A percentile compares a stretch with the other conserved stretches of the same genome.
Evolutionary conservation across 257 asterid genomes (phyloP).

Genomic region (Buddleja alternifolia): DNA sequence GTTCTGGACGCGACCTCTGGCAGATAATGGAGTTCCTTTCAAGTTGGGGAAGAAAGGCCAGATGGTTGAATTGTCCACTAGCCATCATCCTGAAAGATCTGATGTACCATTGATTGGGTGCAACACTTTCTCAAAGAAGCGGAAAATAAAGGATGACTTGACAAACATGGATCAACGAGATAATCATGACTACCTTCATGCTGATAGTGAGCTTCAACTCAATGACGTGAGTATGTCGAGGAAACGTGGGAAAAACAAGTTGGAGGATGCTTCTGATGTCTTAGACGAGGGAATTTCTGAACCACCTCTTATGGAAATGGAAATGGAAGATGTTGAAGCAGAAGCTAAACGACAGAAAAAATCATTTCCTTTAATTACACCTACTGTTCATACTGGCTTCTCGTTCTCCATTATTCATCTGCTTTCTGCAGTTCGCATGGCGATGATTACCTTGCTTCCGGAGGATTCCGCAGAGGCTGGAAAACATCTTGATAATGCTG

Average conservation of each 20-base stretch:
- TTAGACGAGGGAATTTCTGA: constrained; percentile 60
- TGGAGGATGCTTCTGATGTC: constrained; percentile 50
- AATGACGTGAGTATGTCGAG: constrained; percentile 51
- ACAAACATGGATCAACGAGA: constrained; percentile 49
- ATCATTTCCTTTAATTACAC: constrained; percentile 76
- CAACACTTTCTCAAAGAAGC: constrained; percentile 66
- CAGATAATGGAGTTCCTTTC: constrained; percentile 55
- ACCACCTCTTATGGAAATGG: constrained; percentile 50
- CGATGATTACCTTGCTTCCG: constrained; percentile 74
- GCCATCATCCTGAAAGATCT: constrained; percentile 57
- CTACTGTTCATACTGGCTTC: constrained; percentile 85
- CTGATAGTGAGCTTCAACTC: constrained; percentile 51
- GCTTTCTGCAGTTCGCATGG: constrained; percentile 90
- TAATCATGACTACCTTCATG: constrained; percentile 44
- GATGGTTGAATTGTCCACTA: constrained; percentile 46
- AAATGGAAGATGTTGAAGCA: constrained; percentile 61
- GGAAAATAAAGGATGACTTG: constrained; percentile 67
- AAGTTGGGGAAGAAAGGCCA: constrained; percentile 75
- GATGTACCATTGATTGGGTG: constrained; percentile 66
- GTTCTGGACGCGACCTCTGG: constrained; percentile 53
- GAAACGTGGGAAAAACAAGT: constrained; percentile 70
- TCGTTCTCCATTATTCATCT: constrained; percentile 96
- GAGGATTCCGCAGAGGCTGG: constrained; percentile 65
- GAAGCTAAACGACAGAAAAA: constrained; percentile 75
- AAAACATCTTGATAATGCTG: constrained; percentile 50